A percentile compares a stretch with the other conserved stretches of the same genome.
Evolutionary conservation across 2,329 filamentous ascomycete genomes (phyloP).

Genomic region (Dactylonectria estremocensis): DNA sequence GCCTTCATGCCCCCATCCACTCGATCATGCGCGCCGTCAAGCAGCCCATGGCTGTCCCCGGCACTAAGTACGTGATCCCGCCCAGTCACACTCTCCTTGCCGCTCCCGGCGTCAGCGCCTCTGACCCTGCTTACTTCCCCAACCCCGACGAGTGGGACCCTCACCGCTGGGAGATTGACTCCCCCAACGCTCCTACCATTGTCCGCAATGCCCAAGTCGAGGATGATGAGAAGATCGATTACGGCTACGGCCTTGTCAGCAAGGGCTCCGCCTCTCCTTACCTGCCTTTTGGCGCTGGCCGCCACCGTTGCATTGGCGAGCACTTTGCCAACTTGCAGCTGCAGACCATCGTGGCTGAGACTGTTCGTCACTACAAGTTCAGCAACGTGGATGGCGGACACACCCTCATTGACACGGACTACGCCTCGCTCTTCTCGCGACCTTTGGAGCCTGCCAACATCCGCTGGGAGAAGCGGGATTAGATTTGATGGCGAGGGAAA

Average conservation of each 20-base stretch:
- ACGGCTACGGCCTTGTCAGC: slow-evolving; percentile 92
- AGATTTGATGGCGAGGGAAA: slow-evolving; percentile 36
- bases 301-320: slow-evolving; percentile 96
- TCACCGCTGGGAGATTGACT: slow-evolving; percentile 86
- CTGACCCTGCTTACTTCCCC: slow-evolving; percentile 83
- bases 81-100: slow-evolving; percentile 86
- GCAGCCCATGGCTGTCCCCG: slow-evolving; percentile 85
- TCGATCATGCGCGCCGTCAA: slow-evolving; percentile 95
- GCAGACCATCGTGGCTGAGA: slow-evolving; percentile 84
- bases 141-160: slow-evolving; percentile 89
- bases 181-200: slow-evolving; percentile 67
- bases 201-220: slow-evolving; percentile 64
- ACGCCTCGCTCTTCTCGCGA: slow-evolving; percentile 80
- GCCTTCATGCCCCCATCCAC: slow-evolving; percentile 93
- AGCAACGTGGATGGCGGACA: slow-evolving; percentile 80
- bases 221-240: slow-evolving; percentile 86
- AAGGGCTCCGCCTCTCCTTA: slow-evolving; percentile 93
- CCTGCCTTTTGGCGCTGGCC: slow-evolving; percentile 92
- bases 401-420: slow-evolving; percentile 78
- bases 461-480: slow-evolving; percentile 80
- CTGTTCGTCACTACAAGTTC: slow-evolving; percentile 87
- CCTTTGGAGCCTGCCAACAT: slow-evolving; percentile 80
- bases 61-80: slow-evolving; percentile 87
- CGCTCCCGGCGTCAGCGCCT: slow-evolving; percentile 85
- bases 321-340: slow-evolving; percentile 96